Conservation (phyloP, 108 stramenopile genomes). For the Skeletonema grethae region DNA sequence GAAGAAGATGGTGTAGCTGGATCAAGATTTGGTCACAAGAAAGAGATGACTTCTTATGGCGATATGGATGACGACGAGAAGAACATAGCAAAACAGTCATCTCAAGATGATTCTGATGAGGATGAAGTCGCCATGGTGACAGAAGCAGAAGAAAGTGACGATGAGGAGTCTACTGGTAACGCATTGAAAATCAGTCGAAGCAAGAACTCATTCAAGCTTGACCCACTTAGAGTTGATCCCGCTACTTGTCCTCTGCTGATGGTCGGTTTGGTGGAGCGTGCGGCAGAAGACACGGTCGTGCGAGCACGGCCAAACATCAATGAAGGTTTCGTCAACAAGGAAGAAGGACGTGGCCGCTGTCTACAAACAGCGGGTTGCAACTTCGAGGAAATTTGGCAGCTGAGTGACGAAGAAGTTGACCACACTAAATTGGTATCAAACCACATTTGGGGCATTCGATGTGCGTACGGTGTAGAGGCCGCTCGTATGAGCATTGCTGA, state of each 20-base stretch:
- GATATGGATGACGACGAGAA: conserved; percentile 70
- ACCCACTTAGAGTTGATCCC: conserved; percentile 75
- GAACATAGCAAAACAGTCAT: conserved; percentile 47
- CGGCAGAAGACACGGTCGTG: conserved; percentile 80
- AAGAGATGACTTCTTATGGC: conserved; percentile 70
- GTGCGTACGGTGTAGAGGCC: conserved; percentile 98
- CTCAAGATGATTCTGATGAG: conserved; percentile 31
- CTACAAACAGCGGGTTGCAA: conserved; percentile 96
- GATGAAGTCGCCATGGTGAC: conserved; percentile 40
- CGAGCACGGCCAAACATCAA: conserved; percentile 80
- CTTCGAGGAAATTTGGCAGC: conserved; percentile 92
- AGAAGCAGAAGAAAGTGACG: conserved; percentile 49
- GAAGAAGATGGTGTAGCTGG: conserved; percentile 71
- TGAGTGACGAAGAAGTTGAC: conserved; percentile 77
- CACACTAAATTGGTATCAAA: conserved; percentile 88
- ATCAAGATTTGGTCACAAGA: conserved; percentile 54
- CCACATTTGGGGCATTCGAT: conserved; percentile 91
- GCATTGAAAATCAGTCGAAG: conserved; percentile 52
- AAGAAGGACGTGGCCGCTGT: conserved; percentile 85
- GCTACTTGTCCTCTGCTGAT: conserved; percentile 93
- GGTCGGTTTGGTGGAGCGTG: conserved; percentile 94
- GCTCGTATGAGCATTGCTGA: conserved; percentile 92
- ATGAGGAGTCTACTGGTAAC: conserved; percentile 17
- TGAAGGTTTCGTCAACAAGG: conserved; percentile 83
- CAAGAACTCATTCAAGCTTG: conserved; percentile 62